Base-by-base conservation (phyloP, 2,329 filamentous ascomycete species). In the Zymoseptoria ardabiliae region DNA sequence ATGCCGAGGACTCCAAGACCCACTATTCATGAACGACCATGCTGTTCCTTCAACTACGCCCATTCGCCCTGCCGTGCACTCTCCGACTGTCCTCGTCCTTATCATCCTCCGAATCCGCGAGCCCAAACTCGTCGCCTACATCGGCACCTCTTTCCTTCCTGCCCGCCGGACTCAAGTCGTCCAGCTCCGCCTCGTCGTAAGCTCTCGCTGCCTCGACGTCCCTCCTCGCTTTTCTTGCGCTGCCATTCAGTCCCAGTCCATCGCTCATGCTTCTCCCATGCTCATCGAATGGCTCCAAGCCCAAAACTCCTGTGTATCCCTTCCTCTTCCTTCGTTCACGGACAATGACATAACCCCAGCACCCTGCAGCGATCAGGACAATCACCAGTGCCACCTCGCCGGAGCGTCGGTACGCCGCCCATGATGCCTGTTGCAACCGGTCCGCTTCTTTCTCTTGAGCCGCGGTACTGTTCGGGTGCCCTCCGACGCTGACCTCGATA, bases 371-470 rank as follows among this genome's bases (percentile, higher is more conserved):
- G 60, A 94, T 83, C 55, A 87, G 79, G 19, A 96, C 90, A 54
- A 97, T 84, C 17, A 92, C 85, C 2, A 97, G 81, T 1, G 91
- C 91, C 6, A 92, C 84, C 75, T 95, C 90, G 55, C 92, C 91
- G 2, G 90, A 94, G 68, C 89, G 87, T 71, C 88, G 88, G 74
- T 97, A 97, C 0, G 92, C 92, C 55, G 87, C 84, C 89, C 91
- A 95, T 69, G 92, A 89, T 19, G 91, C 91, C 25, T 90, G 84
- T 66, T 92, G 85, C n/a, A 96, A 76, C 70, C 88, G 85, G 70
- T 89, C 81, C 64, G 85, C 82, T 69, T 89, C 85, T 30, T 83
- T 83, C 69, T 89, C 81, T 67, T 85, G 83, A n/a, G 81, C 84
- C 13, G 79, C 79, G 23, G 84, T 91, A 63, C 82, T 85, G 71